Conservation (phyloP, 148 eudicot species). For the Silene latifolia region DNA sequence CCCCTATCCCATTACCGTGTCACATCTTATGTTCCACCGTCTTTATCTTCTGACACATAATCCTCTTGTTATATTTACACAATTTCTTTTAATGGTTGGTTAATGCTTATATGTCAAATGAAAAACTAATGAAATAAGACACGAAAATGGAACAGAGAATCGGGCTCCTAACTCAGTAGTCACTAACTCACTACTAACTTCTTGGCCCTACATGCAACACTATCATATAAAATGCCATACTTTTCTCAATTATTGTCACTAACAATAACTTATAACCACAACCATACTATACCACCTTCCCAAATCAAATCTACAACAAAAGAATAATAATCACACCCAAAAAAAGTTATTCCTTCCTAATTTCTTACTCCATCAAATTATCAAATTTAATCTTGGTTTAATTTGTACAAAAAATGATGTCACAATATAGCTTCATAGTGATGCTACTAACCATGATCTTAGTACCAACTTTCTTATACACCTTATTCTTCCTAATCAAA, state of each 20-base stretch:
- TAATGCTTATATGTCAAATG: no score
- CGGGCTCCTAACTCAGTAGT: background rate
- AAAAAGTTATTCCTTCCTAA: background rate
- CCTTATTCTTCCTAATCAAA: slow-evolving; percentile 26
- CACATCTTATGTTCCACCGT: no score
- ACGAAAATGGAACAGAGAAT: no score
- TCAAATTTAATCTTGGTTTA: background rate
- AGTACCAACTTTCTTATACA: slow-evolving; percentile 24
- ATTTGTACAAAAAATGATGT: slow-evolving; percentile 13
- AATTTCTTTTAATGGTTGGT: no score
- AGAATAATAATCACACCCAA: no score
- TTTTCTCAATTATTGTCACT: slow-evolving; percentile 15
- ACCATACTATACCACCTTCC: background rate
- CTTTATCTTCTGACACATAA: no score
- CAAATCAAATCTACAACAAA: background rate
- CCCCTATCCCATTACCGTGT: no score
- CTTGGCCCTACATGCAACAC: slow-evolving; percentile 16
- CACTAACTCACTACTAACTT: background rate
- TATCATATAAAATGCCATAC: slow-evolving; percentile 14
- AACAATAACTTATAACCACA: slow-evolving; percentile 1
- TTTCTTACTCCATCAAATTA: slow-evolving; percentile 5
- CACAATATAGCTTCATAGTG: slow-evolving; percentile 15
- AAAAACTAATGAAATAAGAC: no score
- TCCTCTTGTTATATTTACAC: no score
- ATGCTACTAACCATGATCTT: slow-evolving; percentile 32